Base-by-base conservation (phyloP, 495 filamentous ascomycete species). In the Penicillium turbatum region DNA sequence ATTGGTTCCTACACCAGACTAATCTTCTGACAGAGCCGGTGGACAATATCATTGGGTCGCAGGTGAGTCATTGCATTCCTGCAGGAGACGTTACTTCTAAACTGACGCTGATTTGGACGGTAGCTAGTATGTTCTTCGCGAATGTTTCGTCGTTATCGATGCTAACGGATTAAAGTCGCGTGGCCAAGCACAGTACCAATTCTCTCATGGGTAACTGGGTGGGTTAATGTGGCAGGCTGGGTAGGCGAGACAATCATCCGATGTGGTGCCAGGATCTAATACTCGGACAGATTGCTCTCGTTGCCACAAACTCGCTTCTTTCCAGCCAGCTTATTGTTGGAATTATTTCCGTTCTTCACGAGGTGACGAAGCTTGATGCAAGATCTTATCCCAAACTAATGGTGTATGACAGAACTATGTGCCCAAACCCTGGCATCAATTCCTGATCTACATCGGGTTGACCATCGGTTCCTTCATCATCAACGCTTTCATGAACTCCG, bases 41-140 rank as follows among this genome's bases (percentile, higher is more conserved):
- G 84, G 83, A 16, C 84, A 86, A 64, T 87, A 88, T 62, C 83
- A 87, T 67, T 89, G 85, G 86, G 86, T 85, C 5, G 83, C 85
- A 81, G 61, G 76, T 75, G 56, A 58, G 61, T 58, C 48, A 34
- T 38, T 10, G 5, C 21, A 10, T 30, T 5, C 11, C 40, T 43
- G 5, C 24, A 15, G 5, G 15, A 8, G 24, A 16, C 24, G 12
- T 32, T 13, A 9, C 29, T 38, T 15, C 17, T 35, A n/a, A 17
- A 29, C 51, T 15, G 26, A 38, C 16, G 29, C 48, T 60, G 53
- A 59, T 11, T 15, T 13, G 10, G 9, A 16, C 9, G 2, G 2
- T 19, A 69, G 68, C 65, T 19, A 69, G 68, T 71, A 69, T 55
- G 68, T 64, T 46, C 1, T 32, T 15, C 17, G n/a, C 17, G 13